Evolutionary conservation across 306 rosid genomes (phyloP).

Genomic region (Acacia melanoxylon): DNA sequence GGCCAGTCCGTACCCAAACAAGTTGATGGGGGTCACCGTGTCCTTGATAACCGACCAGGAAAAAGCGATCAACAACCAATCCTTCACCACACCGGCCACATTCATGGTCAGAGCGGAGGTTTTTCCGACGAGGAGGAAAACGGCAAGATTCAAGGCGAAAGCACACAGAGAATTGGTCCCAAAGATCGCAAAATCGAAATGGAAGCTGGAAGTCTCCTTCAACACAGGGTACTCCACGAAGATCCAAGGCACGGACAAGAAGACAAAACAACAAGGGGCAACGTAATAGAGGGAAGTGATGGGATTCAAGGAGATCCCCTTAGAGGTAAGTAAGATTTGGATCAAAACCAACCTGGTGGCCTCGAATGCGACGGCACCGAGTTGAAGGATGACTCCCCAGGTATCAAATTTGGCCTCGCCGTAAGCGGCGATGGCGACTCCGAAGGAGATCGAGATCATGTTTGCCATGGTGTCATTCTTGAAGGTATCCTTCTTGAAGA

Average conservation of each 20-base stretch:
- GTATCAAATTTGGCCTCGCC: conserved; percentile 79
- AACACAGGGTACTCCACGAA: conserved; percentile 67
- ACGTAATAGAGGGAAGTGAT: conserved; percentile 79
- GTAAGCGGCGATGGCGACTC: conserved; percentile 84
- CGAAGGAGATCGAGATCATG: conserved; percentile 83
- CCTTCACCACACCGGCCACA: conserved; percentile 91
- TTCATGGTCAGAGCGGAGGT: conserved; percentile 92
- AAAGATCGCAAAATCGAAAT: conserved; percentile 58
- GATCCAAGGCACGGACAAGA: conserved; percentile 73
- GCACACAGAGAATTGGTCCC: conserved; percentile 85
- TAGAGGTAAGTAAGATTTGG: conserved; percentile 79
- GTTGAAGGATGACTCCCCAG: conserved; percentile 77
- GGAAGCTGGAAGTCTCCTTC: conserved; percentile 60
- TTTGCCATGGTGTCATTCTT: conserved; percentile 73
- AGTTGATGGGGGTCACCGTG: conserved; percentile 75
- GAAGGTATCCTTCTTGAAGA: conserved; percentile 58
- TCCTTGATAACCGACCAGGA: conserved; percentile 93
- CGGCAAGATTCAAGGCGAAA: conserved; percentile 79
- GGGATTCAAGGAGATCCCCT: conserved; percentile 84
- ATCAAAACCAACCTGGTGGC: conserved; percentile 86
- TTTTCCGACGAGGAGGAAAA: conserved; percentile 80
- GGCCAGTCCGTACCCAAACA: conserved; percentile 81
- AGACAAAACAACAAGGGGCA: conserved; percentile 75
- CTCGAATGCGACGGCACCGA: conserved; percentile 85
- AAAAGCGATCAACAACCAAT: conserved; percentile 82